Conservation (phyloP, 345 rosid genomes). For the Isatis tinctoria region DNA sequence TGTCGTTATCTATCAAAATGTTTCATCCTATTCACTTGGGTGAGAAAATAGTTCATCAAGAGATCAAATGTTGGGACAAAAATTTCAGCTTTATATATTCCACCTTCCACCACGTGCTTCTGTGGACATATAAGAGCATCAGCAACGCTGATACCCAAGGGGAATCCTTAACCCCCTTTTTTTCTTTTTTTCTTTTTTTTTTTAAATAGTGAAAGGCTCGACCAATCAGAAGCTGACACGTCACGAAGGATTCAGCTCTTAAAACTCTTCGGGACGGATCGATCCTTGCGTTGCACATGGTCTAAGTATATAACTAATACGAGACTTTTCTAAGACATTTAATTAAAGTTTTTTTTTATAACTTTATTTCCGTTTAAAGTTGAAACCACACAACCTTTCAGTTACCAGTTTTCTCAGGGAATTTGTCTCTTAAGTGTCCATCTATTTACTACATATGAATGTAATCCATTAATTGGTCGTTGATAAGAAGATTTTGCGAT, state of each 20-base stretch:
- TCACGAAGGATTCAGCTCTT: too few species aligned
- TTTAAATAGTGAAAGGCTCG: too few species aligned
- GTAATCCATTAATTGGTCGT: not conserved
- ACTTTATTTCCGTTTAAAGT: constrained; percentile 2
- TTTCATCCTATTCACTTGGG: constrained; percentile 8
- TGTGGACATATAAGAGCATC: not conserved
- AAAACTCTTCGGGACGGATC: too few species aligned
- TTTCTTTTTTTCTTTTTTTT: too few species aligned
- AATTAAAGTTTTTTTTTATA: not conserved
- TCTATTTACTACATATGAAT: constrained; percentile 15
- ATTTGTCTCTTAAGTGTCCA: constrained; percentile 11
- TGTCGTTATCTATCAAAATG: constrained; percentile 9
- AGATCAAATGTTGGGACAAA: constrained; percentile 6
- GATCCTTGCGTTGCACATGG: too few species aligned
- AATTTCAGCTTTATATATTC: not conserved
- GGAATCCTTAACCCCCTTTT: too few species aligned
- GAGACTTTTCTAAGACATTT: constrained; percentile 7
- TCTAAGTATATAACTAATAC: not conserved
- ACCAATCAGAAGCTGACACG: too few species aligned
- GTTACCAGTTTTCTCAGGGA: constrained; percentile 5
- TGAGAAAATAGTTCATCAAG: constrained; percentile 13
- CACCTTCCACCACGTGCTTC: constrained; percentile 7
- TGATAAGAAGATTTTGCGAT: too few species aligned
- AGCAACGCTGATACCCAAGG: too few species aligned
- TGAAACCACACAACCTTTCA: constrained; percentile 15